Evolutionary conservation across 345 rosid genomes (phyloP), one percentile per base, ranked within the genome.

Genomic region (Mangifera indica): DNA sequence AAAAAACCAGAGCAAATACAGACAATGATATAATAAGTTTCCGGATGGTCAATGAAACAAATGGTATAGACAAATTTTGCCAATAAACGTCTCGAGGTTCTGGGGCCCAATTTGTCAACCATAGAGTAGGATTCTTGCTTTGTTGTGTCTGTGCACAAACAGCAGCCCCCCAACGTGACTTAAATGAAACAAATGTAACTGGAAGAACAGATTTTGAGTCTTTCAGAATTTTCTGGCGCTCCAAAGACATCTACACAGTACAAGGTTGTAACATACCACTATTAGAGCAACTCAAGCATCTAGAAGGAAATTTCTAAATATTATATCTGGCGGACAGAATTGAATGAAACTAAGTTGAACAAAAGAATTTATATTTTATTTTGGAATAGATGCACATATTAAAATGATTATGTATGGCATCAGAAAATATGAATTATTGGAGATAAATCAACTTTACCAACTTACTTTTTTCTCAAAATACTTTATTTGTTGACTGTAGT

Each of bases 141-240:
- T 95, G 99, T 77, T 87, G 90, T 22, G 99, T 95, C 81, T 92
- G 99, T 70, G 98, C 97, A 78, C 97, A 89, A 55, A 95, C 98
- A 65, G 98, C 99, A 9, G 99, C 93, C 74, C 89, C 97, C 99
- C 99, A 95, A 74, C 97, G 87, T 45, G 91, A 86, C 81, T 88
- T 92, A 75, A 95, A 95, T 9, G 98, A 95, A 70, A 92, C 99
- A 79, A 95, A 95, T 42, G 99, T 91, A 24, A 97, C 97, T 20
- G 98, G 98, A 93, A 92, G 85, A 60, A 89, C 82, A 2, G 88
- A 66, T 76, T 88, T 87, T 2, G 87, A 87, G 83, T 94, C 98
- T 72, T 81, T 85, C 32, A 92, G 75, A 76, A 92, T 86, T 76
- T 85, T 87, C 80, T 86, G 82, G 10, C 91, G 87, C 87, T 92